A percentile compares a stretch with the other conserved stretches of the same genome.
Evolutionary conservation across 2,329 filamentous ascomycete genomes (phyloP).

Genomic region (Fusarium staphyleae): DNA sequence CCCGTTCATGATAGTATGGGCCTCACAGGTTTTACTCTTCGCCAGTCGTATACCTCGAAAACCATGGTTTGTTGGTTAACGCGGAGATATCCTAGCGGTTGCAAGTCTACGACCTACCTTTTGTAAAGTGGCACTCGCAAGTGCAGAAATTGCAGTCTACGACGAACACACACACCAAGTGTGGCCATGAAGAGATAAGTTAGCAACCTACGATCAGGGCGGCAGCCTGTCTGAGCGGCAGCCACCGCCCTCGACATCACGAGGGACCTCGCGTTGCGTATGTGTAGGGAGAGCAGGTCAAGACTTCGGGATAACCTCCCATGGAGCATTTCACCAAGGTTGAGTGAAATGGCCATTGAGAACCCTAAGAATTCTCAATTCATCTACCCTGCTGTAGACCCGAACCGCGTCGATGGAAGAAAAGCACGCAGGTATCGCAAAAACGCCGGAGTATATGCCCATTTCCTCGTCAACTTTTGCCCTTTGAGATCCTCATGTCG

Average conservation of each 20-base stretch:
- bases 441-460: conserved; percentile 52
- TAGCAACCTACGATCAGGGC: conserved; percentile 27
- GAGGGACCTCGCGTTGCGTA: conserved; percentile 20
- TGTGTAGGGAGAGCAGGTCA: conserved; percentile 37
- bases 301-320: conserved; percentile 77
- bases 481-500: conserved; percentile 23
- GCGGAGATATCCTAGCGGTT: conserved; percentile 88
- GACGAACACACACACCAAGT: conserved; percentile 14
- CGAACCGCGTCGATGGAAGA: conserved; percentile 41
- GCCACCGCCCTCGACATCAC: conserved; percentile 23
- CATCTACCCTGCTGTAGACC: conserved; percentile 51
- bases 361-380: conserved; percentile 55
- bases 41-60: conserved; percentile 94
- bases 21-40: conserved; percentile 71
- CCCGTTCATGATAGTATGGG: conserved; percentile 57
- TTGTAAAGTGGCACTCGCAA: not conserved
- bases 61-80: conserved; percentile 74
- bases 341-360: conserved; percentile 77
- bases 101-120: conserved; percentile 37
- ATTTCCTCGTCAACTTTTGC: conserved; percentile 45
- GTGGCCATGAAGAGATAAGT: conserved; percentile 12
- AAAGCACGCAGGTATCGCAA: conserved; percentile 42
- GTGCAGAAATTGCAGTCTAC: conserved; percentile 31
- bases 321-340: conserved; percentile 73
- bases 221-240: conserved; percentile 4